Evolutionary conservation across 106 monocot species (phyloP), one percentile per base, ranked within the genome.

Genomic region (Platanthera guangdongensis): DNA sequence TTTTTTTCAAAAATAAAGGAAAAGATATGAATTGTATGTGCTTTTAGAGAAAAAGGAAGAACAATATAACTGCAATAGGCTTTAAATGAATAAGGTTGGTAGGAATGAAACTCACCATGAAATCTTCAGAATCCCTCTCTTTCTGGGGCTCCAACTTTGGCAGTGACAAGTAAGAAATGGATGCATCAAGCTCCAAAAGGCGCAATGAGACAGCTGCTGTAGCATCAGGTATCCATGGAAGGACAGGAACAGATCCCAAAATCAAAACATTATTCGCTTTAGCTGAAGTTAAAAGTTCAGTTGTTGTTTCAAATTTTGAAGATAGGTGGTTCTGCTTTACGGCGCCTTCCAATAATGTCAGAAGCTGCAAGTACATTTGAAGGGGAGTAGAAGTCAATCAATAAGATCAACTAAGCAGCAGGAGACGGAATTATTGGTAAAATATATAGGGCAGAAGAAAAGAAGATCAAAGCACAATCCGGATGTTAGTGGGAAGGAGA

Each of bases 151-250:
- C 88, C 77, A 76, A 8, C 76, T 92, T 99, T 78, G 89, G 91
- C 49, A 89, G 76, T 45, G 86, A 68, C 22, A 81, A 73, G 60
- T 94, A 99, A 50, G 83, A 90, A 71, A 99, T 79, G 63, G 94
- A 88, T 15, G 94, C 75, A 83, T 94, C 99, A 81, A 99, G 80
- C 71, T 99, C 91, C 76, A 94, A 78, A 8, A 99, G 81, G 79
- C 99, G 83, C 46, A 99, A 80, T 6, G 82, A 87, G 47, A 94
- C 92, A 73, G 99, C 99, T 21, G 94, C 83, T 13, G 82, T 74
- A 57, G 89, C 90, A 52, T 78, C 72, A 49, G 99, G 92, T 74
- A 99, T 80, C 88, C 92, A 99, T 74, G 99, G 88, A 86, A 99
- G 84, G 7, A 90, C 88, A 67, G 81, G 65, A 72, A 88, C 87